Conservation (phyloP, 2,329 filamentous ascomycete species). For the Penicillium sp. region DNA sequence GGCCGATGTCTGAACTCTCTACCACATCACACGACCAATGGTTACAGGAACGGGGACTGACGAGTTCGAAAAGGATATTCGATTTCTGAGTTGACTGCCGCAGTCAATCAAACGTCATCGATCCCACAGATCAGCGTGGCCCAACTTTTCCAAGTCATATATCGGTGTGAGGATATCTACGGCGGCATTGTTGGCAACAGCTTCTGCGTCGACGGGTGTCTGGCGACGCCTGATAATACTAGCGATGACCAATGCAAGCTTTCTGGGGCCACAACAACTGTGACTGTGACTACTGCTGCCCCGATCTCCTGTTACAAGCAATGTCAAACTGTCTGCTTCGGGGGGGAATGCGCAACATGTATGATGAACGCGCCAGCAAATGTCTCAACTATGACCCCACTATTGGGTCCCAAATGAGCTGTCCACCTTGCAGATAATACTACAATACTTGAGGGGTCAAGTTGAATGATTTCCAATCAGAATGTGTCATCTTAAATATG, state of each 20-base stretch:
- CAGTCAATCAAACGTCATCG: constrained; percentile 15
- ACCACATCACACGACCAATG: background rate
- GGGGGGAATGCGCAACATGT: background rate
- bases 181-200: constrained; percentile 15
- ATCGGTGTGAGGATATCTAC: constrained; percentile 14
- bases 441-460: background rate
- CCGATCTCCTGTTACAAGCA: background rate
- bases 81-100: constrained; percentile 8
- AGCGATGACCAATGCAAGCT: constrained; percentile 14
- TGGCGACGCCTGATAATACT: constrained; percentile 1
- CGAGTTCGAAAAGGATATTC: constrained; percentile 10
- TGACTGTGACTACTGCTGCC: background rate
- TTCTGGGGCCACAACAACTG: background rate
- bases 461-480: background rate
- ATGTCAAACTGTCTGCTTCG: background rate
- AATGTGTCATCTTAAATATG: too few species aligned
- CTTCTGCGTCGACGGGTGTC: constrained; percentile 13
- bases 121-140: constrained; percentile 10
- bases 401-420: background rate
- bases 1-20: background rate
- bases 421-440: background rate
- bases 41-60: background rate
- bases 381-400: background rate
- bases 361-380: background rate
- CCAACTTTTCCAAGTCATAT: constrained; percentile 16